These are phyloP conservation scores for Arthrobotrys megalospora DNA, from an alignment of 2,329 filamentous ascomycete genomes.

Conservation along the genomic window DNA sequence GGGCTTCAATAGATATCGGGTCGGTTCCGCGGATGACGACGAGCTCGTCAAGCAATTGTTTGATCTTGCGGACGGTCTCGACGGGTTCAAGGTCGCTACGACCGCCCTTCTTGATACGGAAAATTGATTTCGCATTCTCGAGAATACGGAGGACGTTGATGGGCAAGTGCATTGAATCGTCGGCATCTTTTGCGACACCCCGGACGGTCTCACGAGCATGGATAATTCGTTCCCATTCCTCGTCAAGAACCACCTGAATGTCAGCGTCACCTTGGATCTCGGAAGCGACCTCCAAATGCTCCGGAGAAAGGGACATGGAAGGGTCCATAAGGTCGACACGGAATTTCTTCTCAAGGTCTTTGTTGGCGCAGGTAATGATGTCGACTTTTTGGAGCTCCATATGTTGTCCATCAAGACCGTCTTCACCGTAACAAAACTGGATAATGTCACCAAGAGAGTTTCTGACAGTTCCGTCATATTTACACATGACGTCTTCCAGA, in stretches of 20 bases:
- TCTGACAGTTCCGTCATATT: slow-evolving; percentile 96
- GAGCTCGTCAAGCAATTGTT: slow-evolving; percentile 81
- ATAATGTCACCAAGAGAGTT: slow-evolving; percentile 97
- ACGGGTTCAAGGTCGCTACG: slow-evolving; percentile 91
- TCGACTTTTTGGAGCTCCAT: slow-evolving; percentile 96
- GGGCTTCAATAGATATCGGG: slow-evolving; percentile 84
- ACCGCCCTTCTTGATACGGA: slow-evolving; percentile 87
- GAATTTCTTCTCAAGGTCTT: slow-evolving; percentile 84
- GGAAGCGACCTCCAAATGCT: slow-evolving; percentile 86
- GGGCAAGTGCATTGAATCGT: slow-evolving; percentile 89
- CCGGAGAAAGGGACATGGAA: slow-evolving; percentile 74
- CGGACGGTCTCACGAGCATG: slow-evolving; percentile 84
- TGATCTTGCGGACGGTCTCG: slow-evolving; percentile 86
- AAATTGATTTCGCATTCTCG: slow-evolving; percentile 88
- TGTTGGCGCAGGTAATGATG: slow-evolving; percentile 83
- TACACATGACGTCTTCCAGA: slow-evolving; percentile 95
- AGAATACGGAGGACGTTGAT: slow-evolving; percentile 93
- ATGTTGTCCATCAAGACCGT: slow-evolving; percentile 91
- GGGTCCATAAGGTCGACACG: slow-evolving; percentile 88
- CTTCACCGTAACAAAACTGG: slow-evolving; percentile 97
- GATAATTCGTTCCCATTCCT: slow-evolving; percentile 85
- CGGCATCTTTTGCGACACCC: slow-evolving; percentile 67
- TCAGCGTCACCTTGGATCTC: slow-evolving; percentile 90
- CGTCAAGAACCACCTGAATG: slow-evolving; percentile 87
- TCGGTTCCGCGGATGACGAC: slow-evolving; percentile 90